These are phyloP conservation scores for Cladophialophora exuberans DNA, from an alignment of 2,329 filamentous ascomycete genomes.

Conservation along the genomic window DNA sequence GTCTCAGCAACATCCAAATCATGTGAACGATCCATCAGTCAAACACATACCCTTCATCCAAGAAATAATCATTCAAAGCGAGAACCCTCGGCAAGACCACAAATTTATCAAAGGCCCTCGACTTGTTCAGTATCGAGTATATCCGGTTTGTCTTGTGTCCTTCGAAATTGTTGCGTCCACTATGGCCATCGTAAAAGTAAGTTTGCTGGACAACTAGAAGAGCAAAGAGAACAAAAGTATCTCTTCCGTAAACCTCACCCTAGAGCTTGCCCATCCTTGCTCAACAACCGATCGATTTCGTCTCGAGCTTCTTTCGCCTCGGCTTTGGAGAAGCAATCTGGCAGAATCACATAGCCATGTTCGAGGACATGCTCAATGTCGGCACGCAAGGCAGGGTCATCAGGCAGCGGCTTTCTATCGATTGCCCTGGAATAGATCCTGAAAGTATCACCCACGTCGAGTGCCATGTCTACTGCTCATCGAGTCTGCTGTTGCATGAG, in stretches of 20 bases:
- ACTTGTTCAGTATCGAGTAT: constrained; percentile 46
- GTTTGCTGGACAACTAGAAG: too few relatives aligned
- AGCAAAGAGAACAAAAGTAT: too few relatives aligned
- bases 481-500: not conserved
- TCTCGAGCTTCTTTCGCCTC: constrained; percentile 38
- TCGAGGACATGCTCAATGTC: constrained; percentile 38
- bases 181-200: not conserved
- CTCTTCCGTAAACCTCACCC: too few relatives aligned
- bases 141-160: constrained; percentile 44
- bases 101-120: constrained; percentile 44
- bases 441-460: constrained; percentile 8
- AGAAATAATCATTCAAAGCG: constrained; percentile 45
- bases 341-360: constrained; percentile 44
- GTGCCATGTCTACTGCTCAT: not conserved
- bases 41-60: constrained; percentile 38
- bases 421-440: constrained; percentile 18
- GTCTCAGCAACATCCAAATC: too few relatives aligned
- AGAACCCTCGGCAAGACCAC: constrained; percentile 40
- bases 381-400: constrained; percentile 31
- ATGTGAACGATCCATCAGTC: not conserved
- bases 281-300: constrained; percentile 41
- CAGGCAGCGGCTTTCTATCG: constrained; percentile 21
- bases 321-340: constrained; percentile 37
- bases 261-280: constrained; percentile 25
- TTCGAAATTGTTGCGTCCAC: constrained; percentile 44